Evolutionary conservation across 2,329 filamentous ascomycete species (phyloP).

Genomic region (Chrysosporium queenslandicum): DNA sequence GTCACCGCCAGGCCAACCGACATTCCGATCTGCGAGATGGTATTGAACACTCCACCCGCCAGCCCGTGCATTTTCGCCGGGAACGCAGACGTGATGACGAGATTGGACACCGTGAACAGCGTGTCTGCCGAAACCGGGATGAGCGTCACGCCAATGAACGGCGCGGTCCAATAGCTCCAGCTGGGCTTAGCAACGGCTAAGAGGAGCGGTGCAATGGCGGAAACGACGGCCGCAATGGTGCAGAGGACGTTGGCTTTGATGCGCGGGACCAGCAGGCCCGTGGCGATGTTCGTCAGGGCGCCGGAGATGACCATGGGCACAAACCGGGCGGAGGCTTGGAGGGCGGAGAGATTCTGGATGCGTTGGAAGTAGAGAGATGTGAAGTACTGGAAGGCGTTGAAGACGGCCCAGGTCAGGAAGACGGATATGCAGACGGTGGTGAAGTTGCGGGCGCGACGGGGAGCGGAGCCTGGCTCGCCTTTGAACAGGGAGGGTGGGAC

Average conservation of each 20-base stretch:
- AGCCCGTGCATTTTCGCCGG: slow-evolving; percentile 48
- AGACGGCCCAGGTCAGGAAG: slow-evolving; percentile 35
- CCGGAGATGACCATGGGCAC: slow-evolving; percentile 40
- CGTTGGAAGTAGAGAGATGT: slow-evolving; percentile 40
- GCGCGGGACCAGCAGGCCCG: slow-evolving; percentile 12
- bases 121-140: slow-evolving; percentile 16
- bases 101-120: slow-evolving; percentile 41
- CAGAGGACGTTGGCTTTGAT: slow-evolving; percentile 13
- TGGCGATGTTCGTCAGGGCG: slow-evolving; percentile 14
- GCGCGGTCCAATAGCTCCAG: slow-evolving; percentile 15
- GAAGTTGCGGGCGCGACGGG: slow-evolving; percentile 41
- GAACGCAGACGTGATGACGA: slow-evolving; percentile 48
- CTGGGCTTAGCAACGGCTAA: slow-evolving; percentile 13
- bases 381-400: slow-evolving; percentile 24
- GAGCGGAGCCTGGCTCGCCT: slow-evolving; percentile 39
- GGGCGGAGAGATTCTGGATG: slow-evolving; percentile 39
- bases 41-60: slow-evolving; percentile 54
- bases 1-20: slow-evolving; percentile 45
- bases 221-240: slow-evolving; percentile 8
- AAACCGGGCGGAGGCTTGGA: slow-evolving; percentile 40
- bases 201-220: slow-evolving; percentile 14
- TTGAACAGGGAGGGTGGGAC: slow-evolving; percentile 53
- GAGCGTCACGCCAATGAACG: slow-evolving; percentile 12
- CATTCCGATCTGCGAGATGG: slow-evolving; percentile 47
- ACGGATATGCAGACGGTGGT: slow-evolving; percentile 44